A percentile compares a stretch with the other conserved stretches of the same genome.
phyloP scores from a whole-genome alignment of 805 yeast species.

The Yamadazyma ubonensis region DNA sequence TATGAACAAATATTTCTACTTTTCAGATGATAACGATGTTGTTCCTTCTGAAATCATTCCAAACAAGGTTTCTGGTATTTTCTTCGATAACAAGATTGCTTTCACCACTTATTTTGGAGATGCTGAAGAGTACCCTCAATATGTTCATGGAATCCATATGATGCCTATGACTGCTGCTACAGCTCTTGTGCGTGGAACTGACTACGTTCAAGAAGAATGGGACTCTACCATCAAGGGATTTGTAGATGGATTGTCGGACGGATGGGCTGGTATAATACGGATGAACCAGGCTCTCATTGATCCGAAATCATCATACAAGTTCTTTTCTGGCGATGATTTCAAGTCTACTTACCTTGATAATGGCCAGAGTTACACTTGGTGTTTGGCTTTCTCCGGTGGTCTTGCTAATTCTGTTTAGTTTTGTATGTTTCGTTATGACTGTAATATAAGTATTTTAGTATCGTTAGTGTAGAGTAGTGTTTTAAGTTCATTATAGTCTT shows the following conservation, averaged over 20 bases:
- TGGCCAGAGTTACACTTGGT: constrained; percentile 65
- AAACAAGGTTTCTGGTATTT: constrained; percentile 70
- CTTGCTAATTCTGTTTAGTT: constrained; percentile 19
- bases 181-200: constrained; percentile 53
- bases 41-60: constrained; percentile 53
- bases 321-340: constrained; percentile 42
- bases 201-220: constrained; percentile 65
- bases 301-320: constrained; percentile 59
- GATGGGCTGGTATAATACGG: constrained; percentile 74
- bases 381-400: constrained; percentile 60
- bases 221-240: constrained; percentile 44
- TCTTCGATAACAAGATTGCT: constrained; percentile 69
- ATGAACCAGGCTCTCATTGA: constrained; percentile 74
- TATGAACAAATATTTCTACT: constrained; percentile 54
- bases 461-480: neutral
- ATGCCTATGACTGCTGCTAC: constrained; percentile 72
- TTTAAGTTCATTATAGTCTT: too few species aligned
- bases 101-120: constrained; percentile 73
- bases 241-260: constrained; percentile 49
- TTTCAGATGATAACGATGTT: constrained; percentile 48
- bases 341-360: constrained; percentile 46
- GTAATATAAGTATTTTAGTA: constrained; percentile 4
- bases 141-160: constrained; percentile 77
- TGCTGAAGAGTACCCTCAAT: constrained; percentile 42
- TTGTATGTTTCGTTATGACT: constrained; percentile 5